These are phyloP conservation scores for Claviceps arundinis DNA, from an alignment of 2,329 filamentous ascomycete species.

Conservation along the genomic window DNA sequence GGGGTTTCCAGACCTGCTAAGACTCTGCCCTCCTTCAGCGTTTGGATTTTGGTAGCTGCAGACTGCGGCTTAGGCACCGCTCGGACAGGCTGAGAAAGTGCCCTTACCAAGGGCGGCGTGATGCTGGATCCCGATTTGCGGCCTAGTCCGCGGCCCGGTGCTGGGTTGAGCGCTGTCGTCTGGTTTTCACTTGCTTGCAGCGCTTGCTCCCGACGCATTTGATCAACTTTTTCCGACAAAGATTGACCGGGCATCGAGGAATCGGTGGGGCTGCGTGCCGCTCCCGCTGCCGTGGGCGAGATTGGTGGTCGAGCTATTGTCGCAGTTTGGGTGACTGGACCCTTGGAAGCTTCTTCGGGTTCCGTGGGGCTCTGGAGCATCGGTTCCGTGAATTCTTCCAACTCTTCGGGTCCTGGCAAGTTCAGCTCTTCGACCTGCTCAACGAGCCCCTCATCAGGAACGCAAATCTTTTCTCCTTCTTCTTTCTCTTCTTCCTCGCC, in stretches of 20 bases:
- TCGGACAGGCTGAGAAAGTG: slow-evolving; percentile 38
- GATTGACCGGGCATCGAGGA: slow-evolving; percentile 11
- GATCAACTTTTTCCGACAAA: slow-evolving; percentile 34
- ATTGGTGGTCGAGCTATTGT: slow-evolving; percentile 10
- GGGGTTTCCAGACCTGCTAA: slow-evolving; percentile 12
- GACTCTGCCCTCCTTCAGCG: slow-evolving; percentile 21
- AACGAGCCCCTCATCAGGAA: slow-evolving; percentile 22
- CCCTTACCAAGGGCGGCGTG: slow-evolving; percentile 40
- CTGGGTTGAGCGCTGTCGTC: slow-evolving; percentile 13
- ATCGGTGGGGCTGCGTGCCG: slow-evolving; percentile 9
- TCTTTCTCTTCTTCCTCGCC: slow-evolving; percentile 15
- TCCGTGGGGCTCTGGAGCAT: slow-evolving; percentile 2
- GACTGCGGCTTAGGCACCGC: slow-evolving; percentile 33
- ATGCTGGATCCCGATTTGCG: slow-evolving; percentile 32
- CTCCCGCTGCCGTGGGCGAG: slow-evolving; percentile 9
- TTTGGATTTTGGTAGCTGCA: slow-evolving; percentile 26
- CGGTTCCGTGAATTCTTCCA: slow-evolving; percentile 11
- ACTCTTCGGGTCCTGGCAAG: slow-evolving; percentile 25
- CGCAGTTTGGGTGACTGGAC: background rate
- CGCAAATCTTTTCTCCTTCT: slow-evolving; percentile 18
- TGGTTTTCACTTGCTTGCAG: slow-evolving; percentile 14
- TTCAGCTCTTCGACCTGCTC: slow-evolving; percentile 38
- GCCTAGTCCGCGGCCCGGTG: slow-evolving; percentile 23
- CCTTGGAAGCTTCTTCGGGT: background rate
- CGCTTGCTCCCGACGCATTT: slow-evolving; percentile 36